A percentile compares a stretch with the other conserved stretches of the same genome.
Conservation (phyloP, 1,284 basidiomycete species). For the Sporisorium scitamineum region DNA sequence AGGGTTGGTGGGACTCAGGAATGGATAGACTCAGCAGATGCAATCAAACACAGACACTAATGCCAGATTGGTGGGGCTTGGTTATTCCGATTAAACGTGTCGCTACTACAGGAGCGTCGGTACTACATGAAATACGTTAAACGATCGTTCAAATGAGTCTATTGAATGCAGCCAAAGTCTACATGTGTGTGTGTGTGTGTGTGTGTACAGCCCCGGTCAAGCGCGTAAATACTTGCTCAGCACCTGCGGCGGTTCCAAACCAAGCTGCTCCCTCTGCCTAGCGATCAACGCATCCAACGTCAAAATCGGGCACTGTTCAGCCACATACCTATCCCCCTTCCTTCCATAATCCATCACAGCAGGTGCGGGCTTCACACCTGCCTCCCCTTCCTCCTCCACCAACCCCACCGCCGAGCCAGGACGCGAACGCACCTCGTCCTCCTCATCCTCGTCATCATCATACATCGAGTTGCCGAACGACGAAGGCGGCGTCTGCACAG, state of each 20-base stretch:
- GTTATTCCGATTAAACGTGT: too few species aligned
- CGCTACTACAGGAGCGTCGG: too few species aligned
- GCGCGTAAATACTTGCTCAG: conserved; percentile 26
- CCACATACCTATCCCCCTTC: conserved; percentile 44
- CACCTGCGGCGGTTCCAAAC: conserved; percentile 35
- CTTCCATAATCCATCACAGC: conserved; percentile 54
- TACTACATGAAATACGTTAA: too few species aligned
- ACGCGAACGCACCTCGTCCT: conserved; percentile 44
- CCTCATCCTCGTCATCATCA: conserved; percentile 33
- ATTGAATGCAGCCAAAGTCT: not conserved
- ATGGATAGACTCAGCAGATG: too few species aligned
- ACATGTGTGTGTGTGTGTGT: not conserved
- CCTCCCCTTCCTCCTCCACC: conserved; percentile 17
- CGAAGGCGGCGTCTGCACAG: conserved; percentile 54
- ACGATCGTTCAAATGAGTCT: too few species aligned
- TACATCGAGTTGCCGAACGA: conserved; percentile 46
- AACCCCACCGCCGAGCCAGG: conserved; percentile 44
- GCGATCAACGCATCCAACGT: conserved; percentile 36
- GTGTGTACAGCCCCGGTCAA: not conserved
- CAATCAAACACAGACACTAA: too few species aligned
- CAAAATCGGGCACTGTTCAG: conserved; percentile 46
- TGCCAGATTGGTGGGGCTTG: too few species aligned
- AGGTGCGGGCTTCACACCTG: conserved; percentile 48
- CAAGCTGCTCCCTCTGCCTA: conserved; percentile 17
- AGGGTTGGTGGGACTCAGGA: too few species aligned